Percentiles rank a stretch among this genome's conserved stretches.
These are phyloP conservation scores for Cyamopsis tetragonoloba DNA, from an alignment of 306 rosid genomes.

Conservation along the genomic window DNA sequence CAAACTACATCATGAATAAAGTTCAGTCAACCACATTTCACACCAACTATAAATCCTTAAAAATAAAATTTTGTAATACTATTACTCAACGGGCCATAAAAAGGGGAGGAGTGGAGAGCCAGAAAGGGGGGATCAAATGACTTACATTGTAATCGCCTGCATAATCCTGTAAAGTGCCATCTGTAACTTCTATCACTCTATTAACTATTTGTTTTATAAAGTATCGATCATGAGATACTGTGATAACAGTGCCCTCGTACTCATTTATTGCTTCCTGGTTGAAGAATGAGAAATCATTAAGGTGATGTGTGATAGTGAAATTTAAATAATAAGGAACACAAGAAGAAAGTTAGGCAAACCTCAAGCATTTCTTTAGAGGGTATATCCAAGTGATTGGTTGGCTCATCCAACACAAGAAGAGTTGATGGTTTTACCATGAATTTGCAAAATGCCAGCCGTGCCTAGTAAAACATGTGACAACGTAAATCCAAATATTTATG, in stretches of 20 bases:
- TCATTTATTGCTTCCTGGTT: slow-evolving; percentile 84
- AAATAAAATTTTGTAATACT: neutral
- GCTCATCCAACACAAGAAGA: slow-evolving; percentile 86
- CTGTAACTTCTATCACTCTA: slow-evolving; percentile 84
- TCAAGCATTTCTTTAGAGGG: slow-evolving; percentile 99
- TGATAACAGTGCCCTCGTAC: slow-evolving; percentile 81
- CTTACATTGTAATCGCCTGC: slow-evolving; percentile 93
- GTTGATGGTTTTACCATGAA: slow-evolving; percentile 97
- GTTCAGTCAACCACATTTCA: slow-evolving; percentile 3
- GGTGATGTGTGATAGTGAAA: slow-evolving; percentile 9
- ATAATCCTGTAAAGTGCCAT: slow-evolving; percentile 73
- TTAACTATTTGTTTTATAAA: slow-evolving; percentile 91
- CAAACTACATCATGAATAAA: neutral
- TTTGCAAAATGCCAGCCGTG: slow-evolving; percentile 94
- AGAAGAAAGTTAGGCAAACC: slow-evolving; percentile 41
- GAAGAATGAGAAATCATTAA: slow-evolving; percentile 24
- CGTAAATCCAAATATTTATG: slow-evolving; percentile 7
- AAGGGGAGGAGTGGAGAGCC: neutral
- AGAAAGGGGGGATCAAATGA: neutral
- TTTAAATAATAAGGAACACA: slow-evolving; percentile 7
- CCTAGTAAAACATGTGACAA: slow-evolving; percentile 47
- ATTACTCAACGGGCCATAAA: neutral
- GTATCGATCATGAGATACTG: slow-evolving; percentile 96
- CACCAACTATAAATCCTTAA: neutral
- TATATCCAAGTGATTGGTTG: slow-evolving; percentile 97